These are phyloP conservation scores for Pythium plurisporium DNA, from an alignment of 352 stramenopile genomes.

Conservation along the genomic window DNA sequence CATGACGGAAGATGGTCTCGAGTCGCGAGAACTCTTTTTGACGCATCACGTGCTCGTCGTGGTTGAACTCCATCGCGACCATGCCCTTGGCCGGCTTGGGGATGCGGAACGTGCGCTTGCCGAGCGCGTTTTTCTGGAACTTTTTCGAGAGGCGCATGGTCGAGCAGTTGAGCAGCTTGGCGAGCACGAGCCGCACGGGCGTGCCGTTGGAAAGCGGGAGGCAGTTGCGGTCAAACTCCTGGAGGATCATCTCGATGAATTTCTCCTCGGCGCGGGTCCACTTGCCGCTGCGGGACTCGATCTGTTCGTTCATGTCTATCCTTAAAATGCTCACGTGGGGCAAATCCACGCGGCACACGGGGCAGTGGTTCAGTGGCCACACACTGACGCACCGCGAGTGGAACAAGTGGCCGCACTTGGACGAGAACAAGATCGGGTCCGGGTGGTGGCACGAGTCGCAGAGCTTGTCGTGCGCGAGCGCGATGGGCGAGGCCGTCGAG, in stretches of 20 bases:
- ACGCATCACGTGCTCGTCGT: constrained; percentile 52
- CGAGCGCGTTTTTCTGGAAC: constrained; percentile 86
- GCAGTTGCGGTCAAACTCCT: constrained; percentile 74
- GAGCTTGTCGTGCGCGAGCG: constrained; percentile 31
- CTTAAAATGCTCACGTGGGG: constrained; percentile 56
- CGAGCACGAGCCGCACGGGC: constrained; percentile 75
- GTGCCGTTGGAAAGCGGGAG: constrained; percentile 80
- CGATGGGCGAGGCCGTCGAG: constrained; percentile 5
- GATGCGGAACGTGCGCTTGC: constrained; percentile 82
- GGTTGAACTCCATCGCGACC: constrained; percentile 67
- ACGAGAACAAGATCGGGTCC: constrained; percentile 68
- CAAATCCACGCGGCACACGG: constrained; percentile 53
- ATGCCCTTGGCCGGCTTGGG: constrained; percentile 59
- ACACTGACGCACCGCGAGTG: constrained; percentile 82
- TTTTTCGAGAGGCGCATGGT: constrained; percentile 89
- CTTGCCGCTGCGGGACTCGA: constrained; percentile 72
- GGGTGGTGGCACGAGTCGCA: constrained; percentile 79
- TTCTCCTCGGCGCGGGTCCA: constrained; percentile 83
- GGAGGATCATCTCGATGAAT: constrained; percentile 79
- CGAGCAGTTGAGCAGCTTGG: constrained; percentile 85
- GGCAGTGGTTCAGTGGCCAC: constrained; percentile 66
- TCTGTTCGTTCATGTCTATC: constrained; percentile 71
- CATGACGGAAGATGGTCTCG: constrained; percentile 74
- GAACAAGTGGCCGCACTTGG: constrained; percentile 77
- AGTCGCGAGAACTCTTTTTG: constrained; percentile 69